These are phyloP conservation scores for Rubia balearica DNA, from an alignment of 305 asterid species.

Conservation along the genomic window DNA sequence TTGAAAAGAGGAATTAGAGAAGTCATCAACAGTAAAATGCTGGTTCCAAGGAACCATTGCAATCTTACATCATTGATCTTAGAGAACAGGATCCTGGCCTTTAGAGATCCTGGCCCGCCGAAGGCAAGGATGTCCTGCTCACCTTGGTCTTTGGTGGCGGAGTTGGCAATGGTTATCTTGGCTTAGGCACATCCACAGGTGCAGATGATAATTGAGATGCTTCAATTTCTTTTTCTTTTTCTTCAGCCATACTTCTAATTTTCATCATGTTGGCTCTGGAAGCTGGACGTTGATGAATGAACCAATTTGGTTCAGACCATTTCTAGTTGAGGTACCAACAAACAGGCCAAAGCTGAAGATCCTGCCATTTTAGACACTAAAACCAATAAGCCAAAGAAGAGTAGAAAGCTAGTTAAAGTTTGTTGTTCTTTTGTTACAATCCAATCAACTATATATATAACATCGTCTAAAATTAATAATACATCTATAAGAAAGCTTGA, in stretches of 20 bases:
- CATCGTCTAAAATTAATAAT: too few relatives aligned
- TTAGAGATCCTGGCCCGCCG: slow-evolving; percentile 69
- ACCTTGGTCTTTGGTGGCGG: not conserved
- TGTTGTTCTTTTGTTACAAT: too few relatives aligned
- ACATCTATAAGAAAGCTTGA: too few relatives aligned
- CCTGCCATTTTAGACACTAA: slow-evolving; percentile 15
- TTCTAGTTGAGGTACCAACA: slow-evolving; percentile 21
- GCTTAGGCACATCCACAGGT: not conserved
- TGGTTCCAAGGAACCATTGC: slow-evolving; percentile 47
- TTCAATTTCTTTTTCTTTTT: slow-evolving; percentile 13
- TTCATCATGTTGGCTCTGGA: slow-evolving; percentile 26
- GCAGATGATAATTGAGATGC: not conserved
- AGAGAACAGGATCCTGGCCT: slow-evolving; percentile 45
- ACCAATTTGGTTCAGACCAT: slow-evolving; percentile 7
- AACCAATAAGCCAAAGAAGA: too few relatives aligned
- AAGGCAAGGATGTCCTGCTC: slow-evolving; percentile 52
- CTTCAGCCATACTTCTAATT: slow-evolving; percentile 39
- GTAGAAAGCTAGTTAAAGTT: too few relatives aligned
- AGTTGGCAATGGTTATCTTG: not conserved
- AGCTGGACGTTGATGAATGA: slow-evolving; percentile 8
- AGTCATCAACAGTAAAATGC: slow-evolving; percentile 45
- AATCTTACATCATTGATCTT: slow-evolving; percentile 60
- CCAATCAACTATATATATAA: too few relatives aligned
- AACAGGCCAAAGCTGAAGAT: slow-evolving; percentile 25
- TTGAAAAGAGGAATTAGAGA: slow-evolving; percentile 57